These are phyloP conservation scores for Chaetothyriales sp. DNA, from an alignment of 2,329 filamentous ascomycete species.

Conservation along the genomic window DNA sequence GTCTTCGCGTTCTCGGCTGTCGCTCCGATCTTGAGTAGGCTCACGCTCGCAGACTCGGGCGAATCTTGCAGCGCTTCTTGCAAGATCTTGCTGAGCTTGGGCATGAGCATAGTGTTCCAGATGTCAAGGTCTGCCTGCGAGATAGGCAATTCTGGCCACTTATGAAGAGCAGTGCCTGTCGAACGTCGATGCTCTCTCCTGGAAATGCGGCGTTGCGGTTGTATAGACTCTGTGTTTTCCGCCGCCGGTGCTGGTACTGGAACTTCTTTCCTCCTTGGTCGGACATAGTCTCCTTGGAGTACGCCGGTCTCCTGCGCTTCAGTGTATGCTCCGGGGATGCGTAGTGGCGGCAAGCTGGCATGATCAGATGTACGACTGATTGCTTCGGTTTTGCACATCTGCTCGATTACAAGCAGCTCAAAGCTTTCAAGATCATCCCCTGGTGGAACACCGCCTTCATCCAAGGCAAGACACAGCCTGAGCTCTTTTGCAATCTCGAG, in stretches of 20 bases:
- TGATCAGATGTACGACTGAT: not conserved
- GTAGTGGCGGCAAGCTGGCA: not conserved
- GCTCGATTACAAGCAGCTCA: conserved; percentile 15
- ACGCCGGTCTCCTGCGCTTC: not conserved
- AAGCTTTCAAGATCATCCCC: conserved; percentile 17
- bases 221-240: conserved; percentile 2
- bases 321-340: not conserved
- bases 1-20: conserved; percentile 43
- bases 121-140: conserved; percentile 41
- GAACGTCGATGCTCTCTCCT: not conserved
- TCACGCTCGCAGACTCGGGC: conserved; percentile 47
- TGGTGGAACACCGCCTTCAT: conserved; percentile 16
- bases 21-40: conserved; percentile 47
- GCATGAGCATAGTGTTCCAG: conserved; percentile 46
- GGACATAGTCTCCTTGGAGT: conserved; percentile 4
- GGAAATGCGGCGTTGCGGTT: not conserved
- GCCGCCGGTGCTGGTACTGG: not conserved
- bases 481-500: conserved; percentile 17
- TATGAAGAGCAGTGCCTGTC: conserved; percentile 24
- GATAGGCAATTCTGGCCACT: conserved; percentile 38
- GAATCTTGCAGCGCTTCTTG: conserved; percentile 46
- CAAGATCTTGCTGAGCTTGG: conserved; percentile 44
- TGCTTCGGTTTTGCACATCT: conserved; percentile 14
- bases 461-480: conserved; percentile 15
- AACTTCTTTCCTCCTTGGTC: conserved; percentile 1